Evolutionary conservation across 768 basidiomycete genomes (phyloP).

Genomic region (Peribolospora kevripleyi): DNA sequence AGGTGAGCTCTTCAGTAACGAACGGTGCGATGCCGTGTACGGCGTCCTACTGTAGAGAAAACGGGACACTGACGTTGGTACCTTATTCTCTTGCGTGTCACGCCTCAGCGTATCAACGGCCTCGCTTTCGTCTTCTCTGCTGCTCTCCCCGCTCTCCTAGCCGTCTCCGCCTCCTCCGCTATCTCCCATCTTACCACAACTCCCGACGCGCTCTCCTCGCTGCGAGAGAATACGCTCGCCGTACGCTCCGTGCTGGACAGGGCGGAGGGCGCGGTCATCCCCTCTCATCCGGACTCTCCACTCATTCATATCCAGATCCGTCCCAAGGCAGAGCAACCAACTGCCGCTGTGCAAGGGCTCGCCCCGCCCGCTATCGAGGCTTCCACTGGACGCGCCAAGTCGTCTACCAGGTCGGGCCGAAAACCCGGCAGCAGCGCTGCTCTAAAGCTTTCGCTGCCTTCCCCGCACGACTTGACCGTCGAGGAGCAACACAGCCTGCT

Average conservation of each 20-base stretch:
- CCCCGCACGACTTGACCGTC: conserved; percentile 4
- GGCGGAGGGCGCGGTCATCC: conserved; percentile 55
- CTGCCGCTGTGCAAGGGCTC: conserved; percentile 21
- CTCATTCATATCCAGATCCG: conserved; percentile 62
- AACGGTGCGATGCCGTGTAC: no score
- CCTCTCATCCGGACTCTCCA: conserved; percentile 64
- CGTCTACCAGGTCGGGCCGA: no score
- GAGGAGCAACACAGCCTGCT: conserved; percentile 47
- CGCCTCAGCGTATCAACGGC: conserved; percentile 64
- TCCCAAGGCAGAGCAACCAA: conserved; percentile 14
- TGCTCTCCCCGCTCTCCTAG: conserved; percentile 67
- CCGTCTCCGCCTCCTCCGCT: conserved; percentile 64
- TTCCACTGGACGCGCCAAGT: no score
- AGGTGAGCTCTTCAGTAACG: conserved; percentile 25
- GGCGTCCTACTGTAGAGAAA: not conserved
- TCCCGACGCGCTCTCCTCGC: conserved; percentile 45
- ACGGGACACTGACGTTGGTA: not conserved
- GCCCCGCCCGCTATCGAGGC: conserved; percentile 22
- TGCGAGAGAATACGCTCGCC: conserved; percentile 56
- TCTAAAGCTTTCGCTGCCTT: no score
- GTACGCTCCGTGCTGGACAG: conserved; percentile 62
- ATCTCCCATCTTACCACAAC: conserved; percentile 52
- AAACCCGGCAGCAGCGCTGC: no score
- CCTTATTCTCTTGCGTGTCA: not conserved
- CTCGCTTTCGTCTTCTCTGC: conserved; percentile 91